phyloP scores from a whole-genome alignment of 2,329 filamentous ascomycete species.

The Fusarium begoniae region DNA sequence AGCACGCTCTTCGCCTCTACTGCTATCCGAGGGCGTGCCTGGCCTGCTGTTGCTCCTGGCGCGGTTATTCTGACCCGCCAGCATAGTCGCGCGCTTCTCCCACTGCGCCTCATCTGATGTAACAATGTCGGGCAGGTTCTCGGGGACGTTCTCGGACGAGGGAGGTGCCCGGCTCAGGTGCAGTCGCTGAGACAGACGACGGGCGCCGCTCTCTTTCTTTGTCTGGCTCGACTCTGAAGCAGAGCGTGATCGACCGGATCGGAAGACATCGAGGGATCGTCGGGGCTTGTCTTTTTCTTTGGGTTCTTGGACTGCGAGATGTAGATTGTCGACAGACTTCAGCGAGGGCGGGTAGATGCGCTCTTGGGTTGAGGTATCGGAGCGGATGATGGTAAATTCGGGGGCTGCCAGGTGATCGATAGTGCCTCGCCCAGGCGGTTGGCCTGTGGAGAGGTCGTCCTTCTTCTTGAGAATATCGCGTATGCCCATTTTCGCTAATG shows the following conservation, averaged over 20 bases:
- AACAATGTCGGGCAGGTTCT: conserved; percentile 80
- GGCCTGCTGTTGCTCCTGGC: conserved; percentile 53
- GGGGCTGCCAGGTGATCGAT: conserved; percentile 56
- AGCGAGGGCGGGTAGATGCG: conserved; percentile 73
- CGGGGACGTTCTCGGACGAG: conserved; percentile 78
- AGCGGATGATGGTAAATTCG: conserved; percentile 84
- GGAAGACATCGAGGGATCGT: conserved; percentile 58
- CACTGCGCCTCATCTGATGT: conserved; percentile 75
- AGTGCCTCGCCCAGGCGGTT: conserved; percentile 50
- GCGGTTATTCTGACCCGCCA: conserved; percentile 72
- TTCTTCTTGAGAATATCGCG: conserved; percentile 65
- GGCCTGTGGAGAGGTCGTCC: conserved; percentile 52
- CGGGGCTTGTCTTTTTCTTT: conserved; percentile 48
- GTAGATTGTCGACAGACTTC: conserved; percentile 43
- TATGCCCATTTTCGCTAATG: conserved; percentile 55
- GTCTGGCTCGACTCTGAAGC: conserved; percentile 53
- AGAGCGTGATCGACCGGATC: conserved; percentile 58
- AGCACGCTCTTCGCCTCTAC: conserved; percentile 41
- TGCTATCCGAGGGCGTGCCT: conserved; percentile 46
- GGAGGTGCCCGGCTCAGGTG: conserved; percentile 68
- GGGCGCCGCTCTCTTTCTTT: conserved; percentile 47
- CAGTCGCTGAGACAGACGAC: conserved; percentile 74
- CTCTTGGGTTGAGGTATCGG: conserved; percentile 84
- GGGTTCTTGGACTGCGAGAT: conserved; percentile 45
- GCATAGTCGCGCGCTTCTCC: conserved; percentile 92